Evolutionary conservation across 2,329 filamentous ascomycete genomes (phyloP), one percentile per base, ranked within the genome.

Genomic region (Clarireedia monteithiana): DNA sequence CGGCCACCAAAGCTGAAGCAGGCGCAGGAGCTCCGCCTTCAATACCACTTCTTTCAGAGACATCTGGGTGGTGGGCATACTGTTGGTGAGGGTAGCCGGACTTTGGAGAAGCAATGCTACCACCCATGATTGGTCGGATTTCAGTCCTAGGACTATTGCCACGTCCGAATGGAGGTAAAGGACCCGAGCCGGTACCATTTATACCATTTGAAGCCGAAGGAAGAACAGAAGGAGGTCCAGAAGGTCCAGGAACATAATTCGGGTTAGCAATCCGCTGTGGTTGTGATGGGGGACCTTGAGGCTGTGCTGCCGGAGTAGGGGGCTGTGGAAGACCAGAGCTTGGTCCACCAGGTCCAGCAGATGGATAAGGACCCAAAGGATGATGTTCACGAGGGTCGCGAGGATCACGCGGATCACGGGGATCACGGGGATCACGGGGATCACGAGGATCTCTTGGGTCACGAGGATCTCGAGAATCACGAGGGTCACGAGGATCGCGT

Each of bases 81-180:
- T 86, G 88, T 60, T 89, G 88, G 66, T 91, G 89, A 5, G 87
- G 85, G 67, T 94, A 96, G 6, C 83, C 84, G 40, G 89, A 87
- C 67, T 91, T 91, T 58, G 91, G 91, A n/a, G 92, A 96, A n/a
- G 89, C 83, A 72, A 91, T 88, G 58, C 88, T 84, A 67, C 86
- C 89, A 62, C 96, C 91, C 62, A 92, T 82, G 60, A 94, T 80
- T 1, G 88, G 86, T 52, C 91, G 83, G 48, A 91, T 85, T 62
- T 96, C 92, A 50, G 87, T 83, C n/a, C 89, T 83, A 58, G 91
- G 89, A 69, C 88, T 95, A 65, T 84, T 84, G 30, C 85, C 82
- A 57, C 81, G 77, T 56, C 85, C 83, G 74, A 92, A 96, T 17
- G 86, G 82, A 64, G 89, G 85, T 64, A 90, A 73, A 17, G 66